Conservation (phyloP, 2,329 filamentous ascomycete genomes). For the Colletotrichum sp. region DNA sequence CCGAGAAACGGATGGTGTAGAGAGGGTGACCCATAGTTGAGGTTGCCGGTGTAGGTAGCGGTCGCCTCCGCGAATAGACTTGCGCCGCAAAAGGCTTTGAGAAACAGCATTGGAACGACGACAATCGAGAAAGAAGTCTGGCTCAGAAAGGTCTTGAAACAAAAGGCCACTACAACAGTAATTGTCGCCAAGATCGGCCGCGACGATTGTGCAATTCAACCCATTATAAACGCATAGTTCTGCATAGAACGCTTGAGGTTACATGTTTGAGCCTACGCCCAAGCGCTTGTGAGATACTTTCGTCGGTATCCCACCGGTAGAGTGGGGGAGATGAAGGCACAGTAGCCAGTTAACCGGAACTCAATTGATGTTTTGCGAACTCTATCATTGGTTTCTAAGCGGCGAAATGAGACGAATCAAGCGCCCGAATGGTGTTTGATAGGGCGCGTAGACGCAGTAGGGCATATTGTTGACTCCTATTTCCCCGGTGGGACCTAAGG, state of each 20-base stretch:
- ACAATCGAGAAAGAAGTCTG: rapidly evolving
- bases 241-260: background rate
- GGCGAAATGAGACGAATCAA: background rate
- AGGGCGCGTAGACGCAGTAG: background rate
- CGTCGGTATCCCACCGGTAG: background rate
- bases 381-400: background rate
- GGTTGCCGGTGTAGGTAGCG: constrained; percentile 43
- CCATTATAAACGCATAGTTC: background rate
- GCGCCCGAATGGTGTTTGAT: background rate
- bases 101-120: background rate
- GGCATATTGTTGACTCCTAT: background rate
- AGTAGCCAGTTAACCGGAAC: background rate
- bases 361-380: background rate
- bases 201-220: background rate
- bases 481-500: background rate
- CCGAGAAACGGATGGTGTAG: constrained; percentile 67
- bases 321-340: background rate
- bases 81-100: background rate
- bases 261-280: background rate
- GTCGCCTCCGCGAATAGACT: background rate
- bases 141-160: background rate
- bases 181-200: background rate
- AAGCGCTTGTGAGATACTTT: background rate
- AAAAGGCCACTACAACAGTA: background rate
- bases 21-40: constrained; percentile 74